These are phyloP conservation scores for Allodekkera sacchari DNA, from an alignment of 805 yeast species.

Conservation along the genomic window DNA sequence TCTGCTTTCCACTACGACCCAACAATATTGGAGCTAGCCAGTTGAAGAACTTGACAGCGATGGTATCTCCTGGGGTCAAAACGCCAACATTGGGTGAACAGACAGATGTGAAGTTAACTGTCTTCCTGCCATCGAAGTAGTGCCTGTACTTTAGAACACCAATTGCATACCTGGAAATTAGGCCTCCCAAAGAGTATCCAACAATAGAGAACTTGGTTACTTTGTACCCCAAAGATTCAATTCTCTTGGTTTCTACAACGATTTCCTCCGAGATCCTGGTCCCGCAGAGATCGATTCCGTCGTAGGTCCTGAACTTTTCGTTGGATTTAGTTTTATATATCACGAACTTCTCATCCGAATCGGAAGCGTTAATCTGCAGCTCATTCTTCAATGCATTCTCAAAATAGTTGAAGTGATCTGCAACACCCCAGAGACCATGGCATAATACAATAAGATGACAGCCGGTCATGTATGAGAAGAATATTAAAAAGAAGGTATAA, in stretches of 20 bases:
- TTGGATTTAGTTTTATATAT: conserved; percentile 51
- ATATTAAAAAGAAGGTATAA: too few species aligned
- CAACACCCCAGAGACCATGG: conserved; percentile 67
- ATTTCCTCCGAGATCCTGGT: conserved; percentile 67
- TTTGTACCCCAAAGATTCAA: conserved; percentile 4
- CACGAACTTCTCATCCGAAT: conserved; percentile 21
- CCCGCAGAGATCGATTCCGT: conserved; percentile 83
- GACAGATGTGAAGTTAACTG: conserved; percentile 54
- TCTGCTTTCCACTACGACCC: conserved; percentile 67
- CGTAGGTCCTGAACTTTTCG: conserved; percentile 71
- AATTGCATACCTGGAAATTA: conserved; percentile 72
- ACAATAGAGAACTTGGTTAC: conserved; percentile 68
- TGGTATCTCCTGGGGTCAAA: conserved; percentile 48
- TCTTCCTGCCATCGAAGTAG: conserved; percentile 44
- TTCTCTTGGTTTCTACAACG: conserved; percentile 26
- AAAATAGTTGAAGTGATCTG: conserved; percentile 57
- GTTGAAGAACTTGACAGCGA: conserved; percentile 50
- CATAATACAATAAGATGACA: conserved; percentile 57
- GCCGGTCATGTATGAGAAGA: too few species aligned
- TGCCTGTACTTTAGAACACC: conserved; percentile 56
- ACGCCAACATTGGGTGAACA: conserved; percentile 67
- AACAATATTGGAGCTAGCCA: conserved; percentile 53
- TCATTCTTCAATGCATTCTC: conserved; percentile 27
- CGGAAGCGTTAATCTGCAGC: conserved; percentile 7
- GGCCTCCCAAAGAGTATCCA: conserved; percentile 88